These are phyloP conservation scores for Aegilops tauschii DNA, from an alignment of 176 grass and related monocot species.

Conservation along the genomic window DNA sequence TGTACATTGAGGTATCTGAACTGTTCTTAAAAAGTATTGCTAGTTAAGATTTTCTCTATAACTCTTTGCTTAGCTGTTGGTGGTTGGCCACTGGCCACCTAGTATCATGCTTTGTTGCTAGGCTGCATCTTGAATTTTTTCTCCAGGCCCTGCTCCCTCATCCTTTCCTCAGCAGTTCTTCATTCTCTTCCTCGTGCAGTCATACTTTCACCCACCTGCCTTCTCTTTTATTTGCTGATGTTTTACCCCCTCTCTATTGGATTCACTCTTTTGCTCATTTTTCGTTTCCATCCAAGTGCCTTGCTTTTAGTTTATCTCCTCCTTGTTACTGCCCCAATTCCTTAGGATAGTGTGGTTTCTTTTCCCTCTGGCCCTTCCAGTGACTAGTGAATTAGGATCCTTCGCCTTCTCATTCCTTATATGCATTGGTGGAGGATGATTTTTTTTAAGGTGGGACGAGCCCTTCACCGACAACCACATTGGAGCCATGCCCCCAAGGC, in stretches of 20 bases:
- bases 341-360: neutral
- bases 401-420: neutral
- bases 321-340: neutral
- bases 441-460: no score
- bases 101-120: neutral
- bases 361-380: neutral
- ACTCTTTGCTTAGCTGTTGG: neutral
- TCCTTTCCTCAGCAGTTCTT: neutral
- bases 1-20: neutral
- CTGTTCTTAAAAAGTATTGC: neutral
- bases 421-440: neutral
- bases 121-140: neutral
- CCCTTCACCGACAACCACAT: no score
- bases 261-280: neutral
- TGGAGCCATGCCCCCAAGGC: no score
- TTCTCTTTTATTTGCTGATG: neutral
- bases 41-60: neutral
- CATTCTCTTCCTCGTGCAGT: neutral
- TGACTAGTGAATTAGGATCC: neutral
- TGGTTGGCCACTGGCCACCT: neutral
- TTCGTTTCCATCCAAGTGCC: neutral
- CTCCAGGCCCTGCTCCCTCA: neutral
- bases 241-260: neutral
- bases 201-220: neutral
- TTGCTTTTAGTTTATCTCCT: neutral